Conservation (phyloP, 352 stramenopile genomes). For the Phytophthora citrophthora region DNA sequence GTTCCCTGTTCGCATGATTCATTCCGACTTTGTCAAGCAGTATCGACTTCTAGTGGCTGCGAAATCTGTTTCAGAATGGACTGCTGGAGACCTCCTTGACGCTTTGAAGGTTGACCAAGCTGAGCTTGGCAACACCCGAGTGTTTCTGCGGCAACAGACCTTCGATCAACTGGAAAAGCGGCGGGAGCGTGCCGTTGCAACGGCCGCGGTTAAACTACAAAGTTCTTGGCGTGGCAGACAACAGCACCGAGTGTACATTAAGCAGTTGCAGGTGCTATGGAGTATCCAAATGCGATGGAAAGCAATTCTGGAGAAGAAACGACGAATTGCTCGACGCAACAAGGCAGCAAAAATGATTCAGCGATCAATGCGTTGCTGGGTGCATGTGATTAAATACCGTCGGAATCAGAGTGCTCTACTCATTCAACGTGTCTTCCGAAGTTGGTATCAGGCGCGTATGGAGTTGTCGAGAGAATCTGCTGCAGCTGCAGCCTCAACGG, state of each 20-base stretch:
- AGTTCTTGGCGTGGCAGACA: slow-evolving; percentile 49
- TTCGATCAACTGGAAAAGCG: slow-evolving; percentile 71
- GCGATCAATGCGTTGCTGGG: slow-evolving; percentile 39
- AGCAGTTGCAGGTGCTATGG: slow-evolving; percentile 41
- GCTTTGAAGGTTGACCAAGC: slow-evolving; percentile 45
- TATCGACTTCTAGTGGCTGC: slow-evolving; percentile 42
- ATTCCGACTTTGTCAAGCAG: slow-evolving; percentile 67
- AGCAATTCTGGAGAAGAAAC: slow-evolving; percentile 55
- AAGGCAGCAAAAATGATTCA: slow-evolving; percentile 47
- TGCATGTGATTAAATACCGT: slow-evolving; percentile 16
- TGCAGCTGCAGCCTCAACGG: slow-evolving; percentile 10
- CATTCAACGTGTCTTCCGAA: slow-evolving; percentile 40
- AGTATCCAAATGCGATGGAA: slow-evolving; percentile 68
- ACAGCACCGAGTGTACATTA: slow-evolving; percentile 38
- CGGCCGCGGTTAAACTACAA: slow-evolving; percentile 50
- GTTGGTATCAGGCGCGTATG: slow-evolving; percentile 30
- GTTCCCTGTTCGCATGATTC: slow-evolving; percentile 80
- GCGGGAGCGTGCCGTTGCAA: slow-evolving; percentile 41
- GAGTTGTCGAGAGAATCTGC: slow-evolving; percentile 9
- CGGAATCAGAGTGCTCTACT: slow-evolving; percentile 35
- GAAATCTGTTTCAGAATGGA: slow-evolving; percentile 20
- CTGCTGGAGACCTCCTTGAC: slow-evolving; percentile 40
- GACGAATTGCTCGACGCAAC: slow-evolving; percentile 36
- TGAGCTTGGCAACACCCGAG: slow-evolving; percentile 70
- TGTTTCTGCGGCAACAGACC: slow-evolving; percentile 69